Evolutionary conservation across 2,329 filamentous ascomycete species (phyloP).

Genomic region (Fusarium chlamydosporum): DNA sequence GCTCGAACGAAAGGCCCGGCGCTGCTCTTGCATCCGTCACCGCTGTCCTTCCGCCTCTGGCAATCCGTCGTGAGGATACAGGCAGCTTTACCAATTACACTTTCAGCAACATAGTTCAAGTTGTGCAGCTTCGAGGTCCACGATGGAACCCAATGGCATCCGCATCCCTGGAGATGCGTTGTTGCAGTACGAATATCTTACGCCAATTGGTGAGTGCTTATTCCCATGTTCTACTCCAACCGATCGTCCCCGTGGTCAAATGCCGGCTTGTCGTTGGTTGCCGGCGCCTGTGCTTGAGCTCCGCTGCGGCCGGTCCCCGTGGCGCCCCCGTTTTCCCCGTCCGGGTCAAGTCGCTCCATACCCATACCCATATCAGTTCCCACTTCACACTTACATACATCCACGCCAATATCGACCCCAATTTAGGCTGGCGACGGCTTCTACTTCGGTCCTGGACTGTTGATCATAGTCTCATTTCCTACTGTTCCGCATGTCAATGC

Average conservation of each 20-base stretch:
- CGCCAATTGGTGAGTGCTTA: constrained; percentile 68
- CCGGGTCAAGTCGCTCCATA: constrained; percentile 44
- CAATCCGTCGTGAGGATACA: constrained; percentile 28
- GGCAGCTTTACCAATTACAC: constrained; percentile 28
- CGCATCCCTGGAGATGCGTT: constrained; percentile 63
- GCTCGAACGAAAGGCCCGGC: constrained; percentile 30
- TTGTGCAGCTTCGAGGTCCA: constrained; percentile 40
- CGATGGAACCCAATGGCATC: constrained; percentile 60
- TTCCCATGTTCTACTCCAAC: constrained; percentile 54
- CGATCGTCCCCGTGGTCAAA: constrained; percentile 65
- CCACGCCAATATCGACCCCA: constrained; percentile 29
- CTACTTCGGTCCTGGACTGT: constrained; percentile 15
- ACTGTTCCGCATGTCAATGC: constrained; percentile 30
- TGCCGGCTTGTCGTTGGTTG: constrained; percentile 63
- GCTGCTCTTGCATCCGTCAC: constrained; percentile 35
- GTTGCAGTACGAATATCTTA: constrained; percentile 62
- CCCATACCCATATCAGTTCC: constrained; percentile 26
- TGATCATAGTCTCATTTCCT: constrained; percentile 23
- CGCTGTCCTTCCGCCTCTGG: constrained; percentile 32
- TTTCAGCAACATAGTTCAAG: constrained; percentile 43
- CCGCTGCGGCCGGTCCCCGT: constrained; percentile 48
- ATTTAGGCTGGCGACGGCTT: constrained; percentile 42
- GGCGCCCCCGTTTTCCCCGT: constrained; percentile 47
- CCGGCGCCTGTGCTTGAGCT: constrained; percentile 47
- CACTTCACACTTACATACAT: constrained; percentile 29